Evolutionary conservation across 2,329 filamentous ascomycete genomes (phyloP).

Genomic region (Penicillium sp.): DNA sequence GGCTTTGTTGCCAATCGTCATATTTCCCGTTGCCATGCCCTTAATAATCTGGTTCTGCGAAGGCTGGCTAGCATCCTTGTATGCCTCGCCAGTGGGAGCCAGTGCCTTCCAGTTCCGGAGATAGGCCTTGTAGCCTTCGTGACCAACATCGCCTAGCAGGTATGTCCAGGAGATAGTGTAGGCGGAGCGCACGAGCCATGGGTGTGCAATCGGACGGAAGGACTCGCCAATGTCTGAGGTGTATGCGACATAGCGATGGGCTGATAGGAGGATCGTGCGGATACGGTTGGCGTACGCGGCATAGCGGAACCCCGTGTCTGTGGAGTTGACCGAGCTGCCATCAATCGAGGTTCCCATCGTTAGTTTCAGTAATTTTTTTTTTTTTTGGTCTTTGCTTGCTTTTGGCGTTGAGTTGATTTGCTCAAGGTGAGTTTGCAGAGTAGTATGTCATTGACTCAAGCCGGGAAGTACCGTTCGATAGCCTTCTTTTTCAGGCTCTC

Average conservation of each 20-base stretch:
- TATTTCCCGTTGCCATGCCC: conserved; percentile 40
- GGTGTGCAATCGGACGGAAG: conserved; percentile 89
- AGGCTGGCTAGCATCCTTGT: conserved; percentile 40
- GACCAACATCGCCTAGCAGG: conserved; percentile 80
- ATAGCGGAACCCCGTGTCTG: conserved; percentile 82
- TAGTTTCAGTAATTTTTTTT: conserved; percentile 10
- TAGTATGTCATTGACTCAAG: conserved; percentile 8
- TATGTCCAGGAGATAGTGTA: conserved; percentile 95
- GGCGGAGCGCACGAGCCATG: conserved; percentile 73
- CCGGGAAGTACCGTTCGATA: not conserved
- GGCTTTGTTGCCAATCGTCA: conserved; percentile 19
- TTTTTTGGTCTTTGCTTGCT: not conserved
- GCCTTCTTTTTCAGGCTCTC: not conserved
- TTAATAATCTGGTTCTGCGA: conserved; percentile 32
- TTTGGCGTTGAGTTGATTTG: conserved; percentile 3
- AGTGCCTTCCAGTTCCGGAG: conserved; percentile 75
- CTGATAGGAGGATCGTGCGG: conserved; percentile 81
- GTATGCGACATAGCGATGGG: conserved; percentile 95
- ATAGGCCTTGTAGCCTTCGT: conserved; percentile 96
- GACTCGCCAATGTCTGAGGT: conserved; percentile 96
- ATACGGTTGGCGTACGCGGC: conserved; percentile 86
- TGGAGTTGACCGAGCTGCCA: conserved; percentile 69
- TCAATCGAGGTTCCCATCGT: conserved; percentile 16
- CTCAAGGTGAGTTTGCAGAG: not conserved
- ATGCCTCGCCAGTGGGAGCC: conserved; percentile 62